phyloP scores from a whole-genome alignment of 768 basidiomycete genomes.

The Chalciporus pseudorubinellus region DNA sequence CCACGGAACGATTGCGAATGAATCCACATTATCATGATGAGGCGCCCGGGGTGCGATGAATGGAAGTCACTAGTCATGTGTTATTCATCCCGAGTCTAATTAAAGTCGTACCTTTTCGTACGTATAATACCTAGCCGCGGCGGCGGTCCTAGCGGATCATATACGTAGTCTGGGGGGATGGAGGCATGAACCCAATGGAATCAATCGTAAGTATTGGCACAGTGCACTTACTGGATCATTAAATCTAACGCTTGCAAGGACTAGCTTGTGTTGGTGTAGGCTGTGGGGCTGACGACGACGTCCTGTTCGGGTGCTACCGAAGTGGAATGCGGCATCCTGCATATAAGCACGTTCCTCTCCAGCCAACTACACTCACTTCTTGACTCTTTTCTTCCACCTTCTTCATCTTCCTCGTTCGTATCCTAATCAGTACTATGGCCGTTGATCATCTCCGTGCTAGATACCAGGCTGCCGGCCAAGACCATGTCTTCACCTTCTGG shows the following conservation, averaged over 20 bases:
- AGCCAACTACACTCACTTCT: neutral
- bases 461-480: constrained; percentile 82
- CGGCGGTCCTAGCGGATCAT: no score
- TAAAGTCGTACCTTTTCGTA: no score
- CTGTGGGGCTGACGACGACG: neutral
- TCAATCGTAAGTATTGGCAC: no score
- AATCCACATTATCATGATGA: no score
- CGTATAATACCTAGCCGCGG: no score
- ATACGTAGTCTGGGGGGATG: no score
- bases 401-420: neutral
- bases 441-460: constrained; percentile 54
- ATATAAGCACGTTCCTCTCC: constrained; percentile 12
- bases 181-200: no score
- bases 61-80: no score
- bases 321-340: neutral
- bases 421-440: constrained; percentile 40
- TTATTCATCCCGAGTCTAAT: no score
- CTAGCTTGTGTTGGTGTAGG: constrained; percentile 1
- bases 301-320: constrained; percentile 22
- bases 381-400: neutral
- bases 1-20: no score
- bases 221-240: neutral
- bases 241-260: neutral
- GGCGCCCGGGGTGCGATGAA: no score
- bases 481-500: constrained; percentile 89